Percentiles rank a stretch among this genome's conserved stretches.
Conservation (phyloP, 805 yeast species). For the Zygosaccharomyces gambellarensis region DNA sequence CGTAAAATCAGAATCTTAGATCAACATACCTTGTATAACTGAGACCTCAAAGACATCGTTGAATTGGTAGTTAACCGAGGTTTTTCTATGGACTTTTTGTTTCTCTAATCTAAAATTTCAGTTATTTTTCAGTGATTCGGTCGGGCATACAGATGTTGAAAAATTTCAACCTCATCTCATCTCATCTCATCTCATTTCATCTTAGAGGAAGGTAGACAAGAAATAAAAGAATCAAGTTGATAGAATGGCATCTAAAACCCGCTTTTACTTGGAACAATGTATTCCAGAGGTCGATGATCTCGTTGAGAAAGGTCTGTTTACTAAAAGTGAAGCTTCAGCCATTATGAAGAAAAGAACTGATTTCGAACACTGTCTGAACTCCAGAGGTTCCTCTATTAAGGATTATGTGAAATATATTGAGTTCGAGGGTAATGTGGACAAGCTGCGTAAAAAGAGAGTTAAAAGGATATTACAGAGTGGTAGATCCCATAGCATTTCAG, state of each 20-base stretch:
- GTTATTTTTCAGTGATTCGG: neutral
- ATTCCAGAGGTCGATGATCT: conserved; percentile 92
- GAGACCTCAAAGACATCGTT: conserved; percentile 1
- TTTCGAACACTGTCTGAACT: conserved; percentile 83
- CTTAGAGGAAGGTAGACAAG: neutral
- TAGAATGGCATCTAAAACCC: conserved; percentile 48
- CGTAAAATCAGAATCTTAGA: neutral
- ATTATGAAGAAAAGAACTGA: conserved; percentile 93
- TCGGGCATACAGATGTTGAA: conserved; percentile 9
- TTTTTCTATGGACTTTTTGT: neutral
- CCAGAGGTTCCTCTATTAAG: conserved; percentile 71
- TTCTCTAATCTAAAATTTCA: neutral
- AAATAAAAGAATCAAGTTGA: neutral
- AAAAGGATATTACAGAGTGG: conserved; percentile 54
- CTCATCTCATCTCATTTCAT: conserved; percentile 7
- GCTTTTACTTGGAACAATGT: conserved; percentile 58
- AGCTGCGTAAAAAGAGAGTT: conserved; percentile 66
- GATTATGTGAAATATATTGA: conserved; percentile 77
- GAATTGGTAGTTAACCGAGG: neutral
- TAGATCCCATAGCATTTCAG: conserved; percentile 65
- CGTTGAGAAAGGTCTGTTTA: conserved; percentile 72
- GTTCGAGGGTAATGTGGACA: conserved; percentile 76
- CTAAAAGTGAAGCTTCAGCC: conserved; percentile 71
- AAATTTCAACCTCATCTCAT: conserved; percentile 21
- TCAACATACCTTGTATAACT: neutral